These are phyloP conservation scores for Picea mariana DNA, from an alignment of 83 land plant genomes.

Conservation along the genomic window DNA sequence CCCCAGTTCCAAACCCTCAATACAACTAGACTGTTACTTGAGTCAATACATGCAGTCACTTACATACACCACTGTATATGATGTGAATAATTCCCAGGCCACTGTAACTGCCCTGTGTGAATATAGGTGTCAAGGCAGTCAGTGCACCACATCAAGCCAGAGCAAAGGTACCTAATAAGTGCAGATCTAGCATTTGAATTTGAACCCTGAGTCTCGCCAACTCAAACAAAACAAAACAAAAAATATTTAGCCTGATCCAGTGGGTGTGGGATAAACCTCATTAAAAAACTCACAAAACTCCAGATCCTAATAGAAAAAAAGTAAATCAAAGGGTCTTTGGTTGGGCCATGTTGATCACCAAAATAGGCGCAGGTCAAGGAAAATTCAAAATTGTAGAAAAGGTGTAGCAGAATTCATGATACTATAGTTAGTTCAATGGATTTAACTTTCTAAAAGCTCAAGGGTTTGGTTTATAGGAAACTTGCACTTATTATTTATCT, in stretches of 20 bases:
- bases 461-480: no score
- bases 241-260: no score
- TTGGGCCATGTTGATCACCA: background rate
- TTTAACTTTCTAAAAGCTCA: no score
- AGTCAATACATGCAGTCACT: background rate
- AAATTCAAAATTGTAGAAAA: background rate
- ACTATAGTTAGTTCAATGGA: background rate
- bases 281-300: no score
- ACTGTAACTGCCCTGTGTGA: background rate
- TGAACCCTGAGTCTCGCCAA: background rate
- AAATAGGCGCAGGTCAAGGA: background rate
- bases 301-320: no score
- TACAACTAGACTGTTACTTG: background rate
- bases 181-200: background rate
- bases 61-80: background rate
- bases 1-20: background rate
- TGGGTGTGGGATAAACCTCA: no score
- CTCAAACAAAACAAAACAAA: no score
- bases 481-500: no score
- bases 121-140: background rate
- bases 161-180: background rate
- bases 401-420: background rate
- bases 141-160: background rate
- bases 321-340: background rate
- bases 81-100: no score